phyloP scores from a whole-genome alignment of 345 rosid species.

The Erucastrum elatum region DNA sequence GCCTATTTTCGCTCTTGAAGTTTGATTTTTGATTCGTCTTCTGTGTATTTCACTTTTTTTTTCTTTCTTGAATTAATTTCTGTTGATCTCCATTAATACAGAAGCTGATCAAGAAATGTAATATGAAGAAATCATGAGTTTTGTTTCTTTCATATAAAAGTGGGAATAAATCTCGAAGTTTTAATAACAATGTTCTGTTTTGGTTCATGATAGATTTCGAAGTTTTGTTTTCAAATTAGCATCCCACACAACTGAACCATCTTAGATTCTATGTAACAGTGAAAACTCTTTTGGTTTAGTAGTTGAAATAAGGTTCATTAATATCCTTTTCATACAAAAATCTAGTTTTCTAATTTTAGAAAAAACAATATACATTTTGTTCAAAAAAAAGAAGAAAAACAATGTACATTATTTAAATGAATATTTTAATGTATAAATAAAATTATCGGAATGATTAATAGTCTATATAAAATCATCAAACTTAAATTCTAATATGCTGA shows the following conservation, averaged over 20 bases:
- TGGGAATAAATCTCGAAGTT: neutral
- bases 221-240: neutral
- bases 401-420: neutral
- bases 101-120: conserved; percentile 27
- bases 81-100: conserved; percentile 12
- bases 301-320: neutral
- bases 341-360: neutral
- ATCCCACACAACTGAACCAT: neutral
- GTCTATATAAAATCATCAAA: neutral
- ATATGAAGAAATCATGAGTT: conserved; percentile 23
- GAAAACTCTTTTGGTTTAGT: neutral
- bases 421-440: neutral
- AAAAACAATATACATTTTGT: neutral
- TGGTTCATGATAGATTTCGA: neutral
- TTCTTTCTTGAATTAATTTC: conserved; percentile 8
- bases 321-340: neutral
- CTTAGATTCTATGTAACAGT: conserved; percentile 6
- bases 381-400: too few relatives aligned
- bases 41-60: conserved; percentile 19
- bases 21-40: conserved; percentile 18
- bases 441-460: neutral
- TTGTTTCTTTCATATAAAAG: conserved; percentile 2
- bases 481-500: neutral
- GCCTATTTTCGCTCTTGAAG: conserved; percentile 40
- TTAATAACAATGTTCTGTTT: neutral